phyloP scores from a whole-genome alignment of 2,329 filamentous ascomycete species.

The Fusarium virguliforme region DNA sequence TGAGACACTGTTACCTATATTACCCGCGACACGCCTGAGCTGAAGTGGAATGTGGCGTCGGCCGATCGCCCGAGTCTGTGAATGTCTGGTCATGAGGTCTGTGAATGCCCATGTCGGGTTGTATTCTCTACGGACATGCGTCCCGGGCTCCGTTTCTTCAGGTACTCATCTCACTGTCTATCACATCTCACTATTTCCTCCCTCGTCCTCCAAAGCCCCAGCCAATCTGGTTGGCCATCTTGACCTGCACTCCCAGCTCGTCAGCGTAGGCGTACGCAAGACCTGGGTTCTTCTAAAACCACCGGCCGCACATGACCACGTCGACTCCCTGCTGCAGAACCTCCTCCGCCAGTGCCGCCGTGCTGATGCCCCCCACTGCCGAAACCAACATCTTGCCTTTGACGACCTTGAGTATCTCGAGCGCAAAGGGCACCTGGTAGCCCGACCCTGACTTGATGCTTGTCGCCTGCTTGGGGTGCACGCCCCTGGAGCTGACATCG shows the following conservation, averaged over 20 bases:
- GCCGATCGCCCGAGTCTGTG: slow-evolving; percentile 19
- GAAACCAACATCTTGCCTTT: slow-evolving; percentile 70
- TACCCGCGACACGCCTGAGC: neutral
- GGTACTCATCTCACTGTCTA: neutral
- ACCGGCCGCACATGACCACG: slow-evolving; percentile 62
- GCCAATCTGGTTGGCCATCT: slow-evolving; percentile 61
- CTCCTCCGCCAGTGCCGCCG: slow-evolving; percentile 61
- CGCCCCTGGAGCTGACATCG: slow-evolving; percentile 77
- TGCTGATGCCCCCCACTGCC: slow-evolving; percentile 51
- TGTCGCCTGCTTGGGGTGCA: slow-evolving; percentile 64
- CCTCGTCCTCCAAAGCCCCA: slow-evolving; percentile 16
- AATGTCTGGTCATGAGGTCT: slow-evolving; percentile 3
- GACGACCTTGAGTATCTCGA: slow-evolving; percentile 61
- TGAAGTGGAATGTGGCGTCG: slow-evolving; percentile 17
- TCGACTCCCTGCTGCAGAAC: slow-evolving; percentile 62
- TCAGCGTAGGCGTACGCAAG: slow-evolving; percentile 67
- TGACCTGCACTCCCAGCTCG: slow-evolving; percentile 62
- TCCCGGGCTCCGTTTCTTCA: slow-evolving; percentile 7
- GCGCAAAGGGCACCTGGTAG: slow-evolving; percentile 78
- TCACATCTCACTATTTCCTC: slow-evolving; percentile 19
- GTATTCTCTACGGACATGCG: slow-evolving; percentile 2
- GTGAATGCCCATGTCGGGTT: neutral
- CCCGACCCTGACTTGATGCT: slow-evolving; percentile 68
- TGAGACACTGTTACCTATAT: neutral
- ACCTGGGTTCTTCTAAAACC: slow-evolving; percentile 69